Evolutionary conservation across 352 stramenopile genomes (phyloP), one percentile per base, ranked within the genome.

Genomic region (Phytophthora citricola): DNA sequence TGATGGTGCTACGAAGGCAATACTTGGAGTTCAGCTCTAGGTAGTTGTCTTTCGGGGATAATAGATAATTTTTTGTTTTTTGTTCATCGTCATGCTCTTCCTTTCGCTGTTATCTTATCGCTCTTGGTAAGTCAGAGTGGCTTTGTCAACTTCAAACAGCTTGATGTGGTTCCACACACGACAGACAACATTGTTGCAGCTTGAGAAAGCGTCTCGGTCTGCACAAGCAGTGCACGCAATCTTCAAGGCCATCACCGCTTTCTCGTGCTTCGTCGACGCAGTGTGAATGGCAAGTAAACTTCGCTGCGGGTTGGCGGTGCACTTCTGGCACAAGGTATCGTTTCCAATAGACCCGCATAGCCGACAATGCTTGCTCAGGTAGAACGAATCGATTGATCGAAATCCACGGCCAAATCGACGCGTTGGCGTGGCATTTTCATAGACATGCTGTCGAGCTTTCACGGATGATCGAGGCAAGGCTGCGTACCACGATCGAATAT

Each of bases 311-410:
- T 93, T 64, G 2, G 52, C 48, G 12, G 50, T 73, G 57, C 86
- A 94, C 32, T 83, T 67, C 15, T 75, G 60, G 58, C 86, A 94
- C 6, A 92, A 56, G 4, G 66, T 47, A 34, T 80, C 70, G 38
- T 71, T 82, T 0, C 84, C 86, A n/a, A 92, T 74, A 5, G 75
- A 71, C 2, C 87, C 82, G 29, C 89, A 96, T 0, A 96, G 71
- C 1, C 71, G 80, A 44, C 89, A 96, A 57, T 91, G 87, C 32
- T 90, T 89, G 66, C 89, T 96, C 66, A 82, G 58, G 75, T 96
- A 96, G 50, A 90, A 96, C 24, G 81, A 86, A 63, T 96, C 89
- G 43, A 96, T 96, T 0, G 83, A 83, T 31, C 78, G 72, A 50
- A 77, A 73, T 1, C 57, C 54, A 24, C 64, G 67, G 36, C 40